A percentile compares a stretch with the other conserved stretches of the same genome.
These are phyloP conservation scores for Talaromyces sp. DNA, from an alignment of 2,329 filamentous ascomycete genomes.

Conservation along the genomic window DNA sequence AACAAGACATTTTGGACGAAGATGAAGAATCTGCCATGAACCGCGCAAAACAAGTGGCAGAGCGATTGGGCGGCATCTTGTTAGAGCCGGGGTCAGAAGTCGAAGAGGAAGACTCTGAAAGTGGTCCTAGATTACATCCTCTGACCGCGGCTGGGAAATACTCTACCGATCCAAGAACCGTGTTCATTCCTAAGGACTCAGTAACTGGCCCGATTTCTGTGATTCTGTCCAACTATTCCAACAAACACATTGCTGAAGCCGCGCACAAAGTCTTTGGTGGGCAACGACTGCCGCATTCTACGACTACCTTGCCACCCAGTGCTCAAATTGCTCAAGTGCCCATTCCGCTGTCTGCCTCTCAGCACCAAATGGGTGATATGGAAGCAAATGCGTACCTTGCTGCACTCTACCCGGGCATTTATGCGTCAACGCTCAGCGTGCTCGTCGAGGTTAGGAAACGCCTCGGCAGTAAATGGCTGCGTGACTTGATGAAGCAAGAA, in stretches of 20 bases:
- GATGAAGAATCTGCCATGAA: conserved; percentile 33
- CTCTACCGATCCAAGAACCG: conserved; percentile 68
- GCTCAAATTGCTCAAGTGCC: conserved; percentile 54
- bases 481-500: conserved; percentile 54
- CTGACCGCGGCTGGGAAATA: conserved; percentile 73
- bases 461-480: conserved; percentile 59
- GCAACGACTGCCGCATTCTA: conserved; percentile 70
- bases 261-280: conserved; percentile 78
- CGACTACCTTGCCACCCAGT: conserved; percentile 62
- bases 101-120: conserved; percentile 39
- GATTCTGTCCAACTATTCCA: conserved; percentile 66
- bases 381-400: conserved; percentile 61
- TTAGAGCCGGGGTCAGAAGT: conserved; percentile 39
- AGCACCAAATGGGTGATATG: conserved; percentile 59
- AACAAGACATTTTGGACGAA: conserved; percentile 26
- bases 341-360: conserved; percentile 57
- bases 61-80: conserved; percentile 41
- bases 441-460: conserved; percentile 61
- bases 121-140: conserved; percentile 64
- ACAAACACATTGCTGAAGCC: conserved; percentile 70
- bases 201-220: conserved; percentile 68
- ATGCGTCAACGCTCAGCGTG: conserved; percentile 56
- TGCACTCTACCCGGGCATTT: conserved; percentile 61
- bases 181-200: conserved; percentile 69
- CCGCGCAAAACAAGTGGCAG: conserved; percentile 40